phyloP scores from a whole-genome alignment of 179 eudicot genomes.

The Carnegiea gigantea region DNA sequence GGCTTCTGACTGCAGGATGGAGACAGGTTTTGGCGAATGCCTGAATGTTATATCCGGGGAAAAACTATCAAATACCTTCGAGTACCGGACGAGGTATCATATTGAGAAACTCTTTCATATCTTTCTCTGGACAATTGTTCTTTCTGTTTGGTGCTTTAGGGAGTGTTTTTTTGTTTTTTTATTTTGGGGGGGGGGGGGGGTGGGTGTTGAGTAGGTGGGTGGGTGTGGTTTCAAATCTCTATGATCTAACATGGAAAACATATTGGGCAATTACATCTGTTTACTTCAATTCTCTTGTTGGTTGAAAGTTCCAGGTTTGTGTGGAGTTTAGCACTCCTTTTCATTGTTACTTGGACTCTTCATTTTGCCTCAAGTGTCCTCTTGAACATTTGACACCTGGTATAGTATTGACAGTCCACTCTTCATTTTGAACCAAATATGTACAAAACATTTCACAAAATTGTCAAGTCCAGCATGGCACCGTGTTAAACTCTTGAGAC shows the following conservation, averaged over 20 bases:
- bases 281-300: background rate
- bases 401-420: too few species aligned
- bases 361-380: too few species aligned
- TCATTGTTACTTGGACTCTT: background rate
- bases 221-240: background rate
- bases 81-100: slow-evolving; percentile 87
- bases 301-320: background rate
- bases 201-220: too few species aligned
- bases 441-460: too few species aligned
- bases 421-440: too few species aligned
- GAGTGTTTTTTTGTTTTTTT: background rate
- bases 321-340: background rate
- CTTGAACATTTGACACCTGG: too few species aligned
- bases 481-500: too few species aligned
- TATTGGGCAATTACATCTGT: background rate
- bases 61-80: slow-evolving; percentile 91
- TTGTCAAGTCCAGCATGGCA: too few species aligned
- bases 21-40: slow-evolving; percentile 94
- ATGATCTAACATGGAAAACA: background rate
- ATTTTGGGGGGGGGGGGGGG: background rate
- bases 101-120: background rate
- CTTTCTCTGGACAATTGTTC: too few species aligned
- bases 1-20: slow-evolving; percentile 61
- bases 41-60: slow-evolving; percentile 90
- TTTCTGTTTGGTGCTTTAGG: too few species aligned